phyloP scores from a whole-genome alignment of 2,329 filamentous ascomycete species.

The Truncatella angustata region DNA sequence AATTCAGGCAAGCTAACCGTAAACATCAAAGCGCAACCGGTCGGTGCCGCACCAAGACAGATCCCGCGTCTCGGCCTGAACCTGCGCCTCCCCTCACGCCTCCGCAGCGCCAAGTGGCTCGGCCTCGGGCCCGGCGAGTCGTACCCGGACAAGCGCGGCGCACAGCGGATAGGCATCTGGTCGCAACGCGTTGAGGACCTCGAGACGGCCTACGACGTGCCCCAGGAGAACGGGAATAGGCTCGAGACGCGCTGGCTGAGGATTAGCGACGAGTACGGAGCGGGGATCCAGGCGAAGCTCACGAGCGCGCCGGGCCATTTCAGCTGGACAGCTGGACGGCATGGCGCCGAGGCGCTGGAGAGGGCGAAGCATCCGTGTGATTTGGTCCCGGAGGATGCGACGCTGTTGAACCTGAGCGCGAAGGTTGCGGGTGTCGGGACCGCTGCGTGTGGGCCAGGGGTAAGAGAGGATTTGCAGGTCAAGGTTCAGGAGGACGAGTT shows the following conservation, averaged over 20 bases:
- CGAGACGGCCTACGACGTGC: conserved; percentile 61
- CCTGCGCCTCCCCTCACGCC: conserved; percentile 44
- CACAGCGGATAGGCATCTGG: conserved; percentile 54
- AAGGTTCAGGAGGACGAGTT: conserved; percentile 39
- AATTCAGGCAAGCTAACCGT: conserved; percentile 43
- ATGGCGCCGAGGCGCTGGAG: conserved; percentile 10
- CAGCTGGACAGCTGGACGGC: conserved; percentile 11
- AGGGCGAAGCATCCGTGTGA: conserved; percentile 13
- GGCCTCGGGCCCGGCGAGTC: conserved; percentile 63
- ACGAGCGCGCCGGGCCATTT: neutral
- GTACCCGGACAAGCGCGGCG: conserved; percentile 60
- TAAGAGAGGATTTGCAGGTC: conserved; percentile 43
- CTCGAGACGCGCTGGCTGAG: conserved; percentile 58
- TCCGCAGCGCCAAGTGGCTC: conserved; percentile 55
- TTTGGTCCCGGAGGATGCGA: conserved; percentile 23
- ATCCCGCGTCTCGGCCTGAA: conserved; percentile 63
- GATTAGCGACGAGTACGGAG: conserved; percentile 26
- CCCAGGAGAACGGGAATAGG: conserved; percentile 66
- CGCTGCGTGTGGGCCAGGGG: conserved; percentile 46
- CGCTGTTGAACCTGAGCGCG: conserved; percentile 41
- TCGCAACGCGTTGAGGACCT: conserved; percentile 43
- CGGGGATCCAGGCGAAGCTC: conserved; percentile 26
- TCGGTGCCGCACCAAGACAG: conserved; percentile 49
- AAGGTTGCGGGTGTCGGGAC: conserved; percentile 49
- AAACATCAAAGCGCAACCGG: conserved; percentile 41